A percentile compares a stretch with the other conserved stretches of the same genome.
phyloP scores from a whole-genome alignment of 2,329 filamentous ascomycete species.

The Samsoniella hepiali region DNA sequence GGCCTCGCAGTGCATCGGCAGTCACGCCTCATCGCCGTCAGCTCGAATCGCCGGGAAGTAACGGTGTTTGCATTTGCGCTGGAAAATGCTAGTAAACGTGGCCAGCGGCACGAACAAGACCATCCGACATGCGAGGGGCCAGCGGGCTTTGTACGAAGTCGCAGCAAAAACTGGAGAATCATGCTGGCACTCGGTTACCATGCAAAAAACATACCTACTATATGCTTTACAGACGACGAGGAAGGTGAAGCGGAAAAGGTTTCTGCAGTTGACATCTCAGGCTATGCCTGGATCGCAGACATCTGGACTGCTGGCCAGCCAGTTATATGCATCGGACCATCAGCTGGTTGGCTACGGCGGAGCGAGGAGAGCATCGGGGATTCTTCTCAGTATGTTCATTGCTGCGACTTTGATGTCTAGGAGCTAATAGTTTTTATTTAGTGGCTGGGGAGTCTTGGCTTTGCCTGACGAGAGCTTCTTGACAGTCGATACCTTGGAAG shows the following conservation, averaged over 20 bases:
- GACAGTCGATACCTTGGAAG: slow-evolving; percentile 31
- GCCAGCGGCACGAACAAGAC: neutral
- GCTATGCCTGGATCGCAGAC: slow-evolving; percentile 47
- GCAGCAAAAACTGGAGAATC: slow-evolving; percentile 50
- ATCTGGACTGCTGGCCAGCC: slow-evolving; percentile 45
- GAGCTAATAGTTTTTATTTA: slow-evolving; percentile 20
- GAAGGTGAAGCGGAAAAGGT: slow-evolving; percentile 48
- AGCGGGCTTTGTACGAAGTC: slow-evolving; percentile 37
- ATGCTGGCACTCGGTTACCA: slow-evolving; percentile 39
- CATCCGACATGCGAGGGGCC: neutral
- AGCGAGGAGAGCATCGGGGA: slow-evolving; percentile 32
- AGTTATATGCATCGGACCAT: slow-evolving; percentile 28
- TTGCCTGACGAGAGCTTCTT: slow-evolving; percentile 44
- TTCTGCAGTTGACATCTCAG: slow-evolving; percentile 49
- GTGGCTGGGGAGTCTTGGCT: slow-evolving; percentile 50
- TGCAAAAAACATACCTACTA: slow-evolving; percentile 50
- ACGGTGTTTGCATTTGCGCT: slow-evolving; percentile 52
- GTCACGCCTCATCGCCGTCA: slow-evolving; percentile 82
- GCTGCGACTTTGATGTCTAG: neutral
- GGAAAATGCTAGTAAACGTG: neutral
- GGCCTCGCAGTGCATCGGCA: slow-evolving; percentile 77
- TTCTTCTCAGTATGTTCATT: slow-evolving; percentile 27
- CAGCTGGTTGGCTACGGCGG: slow-evolving; percentile 21
- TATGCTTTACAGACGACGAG: slow-evolving; percentile 48
- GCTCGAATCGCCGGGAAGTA: slow-evolving; percentile 64